A percentile compares a stretch with the other conserved stretches of the same genome.
phyloP scores from a whole-genome alignment of 176 grass and related monocot species.

The Thalia dealbata region DNA sequence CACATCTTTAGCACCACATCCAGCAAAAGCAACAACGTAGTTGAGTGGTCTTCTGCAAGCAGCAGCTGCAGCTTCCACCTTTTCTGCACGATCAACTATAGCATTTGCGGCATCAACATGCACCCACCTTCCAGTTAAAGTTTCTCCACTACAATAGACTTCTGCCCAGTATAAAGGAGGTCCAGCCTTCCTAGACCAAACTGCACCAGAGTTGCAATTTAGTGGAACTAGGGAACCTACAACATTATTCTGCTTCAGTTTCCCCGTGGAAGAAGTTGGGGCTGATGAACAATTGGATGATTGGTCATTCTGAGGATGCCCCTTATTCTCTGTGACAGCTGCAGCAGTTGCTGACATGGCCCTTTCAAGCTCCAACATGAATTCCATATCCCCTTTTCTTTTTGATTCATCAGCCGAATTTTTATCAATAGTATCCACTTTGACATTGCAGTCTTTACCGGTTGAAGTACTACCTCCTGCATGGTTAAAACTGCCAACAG shows the following conservation, averaged over 20 bases:
- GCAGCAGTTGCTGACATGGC: conserved; percentile 73
- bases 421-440: conserved; percentile 16
- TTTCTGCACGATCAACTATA: conserved; percentile 63
- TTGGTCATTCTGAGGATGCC: conserved; percentile 21
- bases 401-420: conserved; percentile 42
- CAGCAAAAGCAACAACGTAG: conserved; percentile 84
- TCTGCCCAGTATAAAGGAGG: conserved; percentile 67
- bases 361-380: conserved; percentile 82
- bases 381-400: conserved; percentile 75
- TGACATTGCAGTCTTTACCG: conserved; percentile 21
- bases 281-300: conserved; percentile 18
- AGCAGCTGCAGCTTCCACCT: conserved; percentile 72
- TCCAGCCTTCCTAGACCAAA: conserved; percentile 77
- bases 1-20: conserved; percentile 94
- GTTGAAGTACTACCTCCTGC: conserved; percentile 16
- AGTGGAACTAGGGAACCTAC: conserved; percentile 27
- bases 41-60: conserved; percentile 74
- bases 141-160: conserved; percentile 66
- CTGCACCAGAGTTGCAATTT: conserved; percentile 27
- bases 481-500: conserved; percentile 28
- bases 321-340: conserved; percentile 26
- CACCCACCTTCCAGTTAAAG: conserved; percentile 66
- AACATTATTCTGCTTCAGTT: conserved; percentile 26
- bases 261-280: conserved; percentile 32
- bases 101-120: conserved; percentile 87